Base-by-base conservation (phyloP, 139 green algal species). In the Edaphochlamys debaryana region DNA sequence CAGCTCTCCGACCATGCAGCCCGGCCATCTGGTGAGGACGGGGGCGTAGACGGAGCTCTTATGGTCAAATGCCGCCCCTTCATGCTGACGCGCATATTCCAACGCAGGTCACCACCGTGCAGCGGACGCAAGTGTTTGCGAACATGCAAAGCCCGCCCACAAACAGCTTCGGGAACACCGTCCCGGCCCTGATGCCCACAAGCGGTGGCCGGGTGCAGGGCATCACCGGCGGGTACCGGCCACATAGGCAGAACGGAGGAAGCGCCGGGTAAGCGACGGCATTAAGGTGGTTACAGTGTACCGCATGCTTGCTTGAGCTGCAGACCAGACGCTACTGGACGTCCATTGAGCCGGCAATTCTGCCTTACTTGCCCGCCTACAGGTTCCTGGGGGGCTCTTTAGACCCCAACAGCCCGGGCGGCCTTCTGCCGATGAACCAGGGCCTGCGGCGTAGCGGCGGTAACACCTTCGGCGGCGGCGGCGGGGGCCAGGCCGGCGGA, bases 121-220 rank as follows among this genome's bases (percentile, higher is more conserved):
- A 90, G 75, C 82, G 74, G 38, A 88, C 83, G 40, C 86, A 90
- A 41, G 79, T 87, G 20, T 90, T 84, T 41, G 71, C 38, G 30
- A 54, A 83, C 45, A 23, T 83, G 45, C 64, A 48, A 7, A 84
- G 78, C 66, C 36, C 78, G 56, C 64, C 66, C 4, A n/a, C n/a
- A 40, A 64, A 32, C 27, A 37, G 34, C 13, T 74, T 50, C 45
- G 77, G 77, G 23, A 67, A 38, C 29, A 36, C 27, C 9, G 36
- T 77, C 3, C 64, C 73, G 41, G 34, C 62, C 22, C 40, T 72
- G 20, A 32, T 71, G 20, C 76, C 76, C 3, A 72, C 62, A 3
- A 66, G n/a, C 34, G 76, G 11, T 22, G 45, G 76, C 34, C 62
- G 76, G 0, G 76, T 73, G 13, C 76, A 82, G 45, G 76, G 76